phyloP scores from a whole-genome alignment of 1,139 yeast genomes.

The Debaryomycetaceae sp. region DNA sequence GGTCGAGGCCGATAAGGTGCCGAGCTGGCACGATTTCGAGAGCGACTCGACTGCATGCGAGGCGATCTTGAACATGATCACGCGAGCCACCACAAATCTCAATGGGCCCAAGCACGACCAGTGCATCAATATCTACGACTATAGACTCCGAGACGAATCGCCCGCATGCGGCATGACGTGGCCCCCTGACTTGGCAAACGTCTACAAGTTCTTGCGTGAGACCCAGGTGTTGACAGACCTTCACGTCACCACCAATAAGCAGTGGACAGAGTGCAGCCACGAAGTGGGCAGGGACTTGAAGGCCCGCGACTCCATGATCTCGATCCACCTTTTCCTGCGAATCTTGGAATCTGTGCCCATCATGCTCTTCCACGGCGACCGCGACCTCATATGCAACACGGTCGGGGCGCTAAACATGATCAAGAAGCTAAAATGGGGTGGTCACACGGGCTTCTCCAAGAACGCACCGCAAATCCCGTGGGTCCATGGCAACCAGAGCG shows the following conservation, averaged over 20 bases:
- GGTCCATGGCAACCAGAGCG: constrained; percentile 35
- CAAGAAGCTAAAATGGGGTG: constrained; percentile 56
- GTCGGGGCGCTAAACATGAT: constrained; percentile 65
- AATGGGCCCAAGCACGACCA: constrained; percentile 21
- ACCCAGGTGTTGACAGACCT: constrained; percentile 49
- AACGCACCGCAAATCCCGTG: constrained; percentile 30
- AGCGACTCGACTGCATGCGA: constrained; percentile 40
- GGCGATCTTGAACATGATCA: constrained; percentile 26
- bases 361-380: constrained; percentile 75
- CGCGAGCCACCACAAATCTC: constrained; percentile 23
- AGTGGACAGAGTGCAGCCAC: constrained; percentile 73
- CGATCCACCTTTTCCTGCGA: constrained; percentile 56
- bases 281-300: constrained; percentile 42
- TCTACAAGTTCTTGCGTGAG: constrained; percentile 49
- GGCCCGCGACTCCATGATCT: constrained; percentile 45
- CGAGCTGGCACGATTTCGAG: constrained; percentile 12
- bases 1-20: constrained; percentile 8
- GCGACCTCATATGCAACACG: constrained; percentile 82
- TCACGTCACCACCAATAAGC: constrained; percentile 32
- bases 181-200: constrained; percentile 65
- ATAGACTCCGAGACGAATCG: constrained; percentile 53
- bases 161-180: constrained; percentile 93
- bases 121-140: constrained; percentile 81
- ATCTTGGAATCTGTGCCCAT: constrained; percentile 53
- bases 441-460: constrained; percentile 44